Percentiles rank a stretch among this genome's conserved stretches.
phyloP scores from a whole-genome alignment of 129 eudicot genomes.

The Helianthus tuberosus region DNA sequence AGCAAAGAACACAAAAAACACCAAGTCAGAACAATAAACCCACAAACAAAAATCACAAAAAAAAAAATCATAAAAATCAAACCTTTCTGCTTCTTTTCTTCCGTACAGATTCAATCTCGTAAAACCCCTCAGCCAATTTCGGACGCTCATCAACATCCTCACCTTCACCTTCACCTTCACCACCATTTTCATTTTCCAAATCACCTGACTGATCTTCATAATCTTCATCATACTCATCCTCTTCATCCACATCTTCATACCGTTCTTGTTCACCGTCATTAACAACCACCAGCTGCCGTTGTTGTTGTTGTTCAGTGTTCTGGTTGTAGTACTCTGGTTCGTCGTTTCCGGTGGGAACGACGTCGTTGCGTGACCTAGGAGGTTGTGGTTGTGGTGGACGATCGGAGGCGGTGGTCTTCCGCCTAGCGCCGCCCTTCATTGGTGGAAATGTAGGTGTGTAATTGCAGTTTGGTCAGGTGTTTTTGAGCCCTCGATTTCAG shows the following conservation, averaged over 20 bases:
- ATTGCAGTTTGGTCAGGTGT: slow-evolving; percentile 3
- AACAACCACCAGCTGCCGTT: slow-evolving; percentile 21
- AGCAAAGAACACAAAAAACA: slow-evolving; percentile 9
- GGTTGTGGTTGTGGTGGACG: slow-evolving; percentile 14
- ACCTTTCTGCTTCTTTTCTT: slow-evolving; percentile 82
- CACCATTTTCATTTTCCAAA: slow-evolving; percentile 15
- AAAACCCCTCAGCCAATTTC: slow-evolving; percentile 83
- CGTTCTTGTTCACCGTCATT: slow-evolving; percentile 31
- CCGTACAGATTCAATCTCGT: slow-evolving; percentile 79
- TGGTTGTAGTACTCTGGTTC: slow-evolving; percentile 20
- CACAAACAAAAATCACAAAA: background rate
- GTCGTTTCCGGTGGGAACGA: slow-evolving; percentile 14
- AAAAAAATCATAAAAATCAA: background rate
- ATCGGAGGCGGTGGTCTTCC: slow-evolving; percentile 31
- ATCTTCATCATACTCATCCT: slow-evolving; percentile 17
- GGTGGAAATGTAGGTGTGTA: background rate
- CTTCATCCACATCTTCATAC: slow-evolving; percentile 34
- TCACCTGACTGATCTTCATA: slow-evolving; percentile 30
- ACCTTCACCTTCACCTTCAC: slow-evolving; percentile 10
- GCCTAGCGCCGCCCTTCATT: slow-evolving; percentile 35
- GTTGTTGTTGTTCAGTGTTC: slow-evolving; percentile 2
- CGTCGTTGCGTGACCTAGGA: slow-evolving; percentile 13
- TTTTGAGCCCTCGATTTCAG: background rate
- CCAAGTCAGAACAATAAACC: slow-evolving; percentile 15
- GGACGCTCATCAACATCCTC: slow-evolving; percentile 28